Evolutionary conservation across 1,139 yeast genomes (phyloP).

Genomic region (Yamadazyma buinensis): DNA sequence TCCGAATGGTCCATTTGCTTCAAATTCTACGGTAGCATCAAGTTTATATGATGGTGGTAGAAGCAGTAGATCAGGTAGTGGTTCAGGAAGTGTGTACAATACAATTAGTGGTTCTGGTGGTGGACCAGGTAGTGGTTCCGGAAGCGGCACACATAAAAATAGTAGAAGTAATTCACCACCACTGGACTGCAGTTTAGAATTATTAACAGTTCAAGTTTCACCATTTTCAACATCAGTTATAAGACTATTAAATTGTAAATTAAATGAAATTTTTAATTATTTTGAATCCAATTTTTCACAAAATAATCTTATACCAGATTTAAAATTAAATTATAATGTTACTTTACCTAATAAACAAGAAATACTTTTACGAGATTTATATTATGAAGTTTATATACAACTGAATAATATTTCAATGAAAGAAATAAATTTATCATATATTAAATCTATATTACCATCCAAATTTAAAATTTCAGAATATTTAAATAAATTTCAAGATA

Average conservation of each 20-base stretch:
- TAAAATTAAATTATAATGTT: conserved; percentile 1
- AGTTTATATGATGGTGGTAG: too few relatives aligned
- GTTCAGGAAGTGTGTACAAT: too few relatives aligned
- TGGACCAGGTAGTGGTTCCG: too few relatives aligned
- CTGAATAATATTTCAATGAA: too few relatives aligned
- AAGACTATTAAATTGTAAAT: neutral
- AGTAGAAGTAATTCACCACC: too few relatives aligned
- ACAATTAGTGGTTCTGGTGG: neutral
- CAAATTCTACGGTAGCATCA: too few relatives aligned
- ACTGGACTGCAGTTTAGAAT: too few relatives aligned
- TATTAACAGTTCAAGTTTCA: neutral
- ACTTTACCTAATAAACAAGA: conserved; percentile 1
- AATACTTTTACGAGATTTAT: conserved; percentile 1
- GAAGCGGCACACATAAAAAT: too few relatives aligned
- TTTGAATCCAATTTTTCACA: neutral
- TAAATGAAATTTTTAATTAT: conserved; percentile 1
- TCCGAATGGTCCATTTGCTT: neutral
- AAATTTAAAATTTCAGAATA: neutral
- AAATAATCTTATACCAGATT: neutral
- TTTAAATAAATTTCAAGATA: neutral
- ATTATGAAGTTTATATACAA: conserved; percentile 1
- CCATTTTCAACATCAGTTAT: conserved; percentile 3
- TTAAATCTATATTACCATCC: conserved; percentile 2
- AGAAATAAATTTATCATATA: neutral
- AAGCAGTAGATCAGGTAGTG: too few relatives aligned